Conservation (phyloP, 2,329 filamentous ascomycete genomes). For the Colletotrichum siamense region DNA sequence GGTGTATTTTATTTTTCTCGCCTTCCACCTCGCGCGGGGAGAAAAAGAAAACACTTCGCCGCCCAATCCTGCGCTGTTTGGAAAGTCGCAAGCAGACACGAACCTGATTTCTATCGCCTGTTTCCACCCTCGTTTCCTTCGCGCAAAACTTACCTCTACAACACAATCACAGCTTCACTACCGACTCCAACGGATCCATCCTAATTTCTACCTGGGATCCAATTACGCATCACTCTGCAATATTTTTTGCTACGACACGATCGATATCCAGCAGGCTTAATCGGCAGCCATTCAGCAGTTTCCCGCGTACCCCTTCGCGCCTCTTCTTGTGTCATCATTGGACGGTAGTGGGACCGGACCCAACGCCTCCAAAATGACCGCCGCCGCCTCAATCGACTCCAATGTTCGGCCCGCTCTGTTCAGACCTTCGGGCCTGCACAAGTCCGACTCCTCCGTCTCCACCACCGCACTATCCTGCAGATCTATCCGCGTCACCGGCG, state of each 20-base stretch:
- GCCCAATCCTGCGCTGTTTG: not conserved
- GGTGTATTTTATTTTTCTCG: not conserved
- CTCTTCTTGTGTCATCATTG: not conserved
- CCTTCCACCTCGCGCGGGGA: not conserved
- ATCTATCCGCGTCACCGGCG: slow-evolving; percentile 44
- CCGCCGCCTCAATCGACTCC: slow-evolving; percentile 15
- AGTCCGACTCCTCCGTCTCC: slow-evolving; percentile 43
- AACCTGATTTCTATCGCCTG: not conserved
- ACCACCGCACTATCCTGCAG: slow-evolving; percentile 27
- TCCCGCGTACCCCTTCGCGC: not conserved
- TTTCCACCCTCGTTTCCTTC: not conserved
- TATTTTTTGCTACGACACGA: not conserved
- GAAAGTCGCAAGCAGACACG: not conserved
- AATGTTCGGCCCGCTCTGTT: slow-evolving; percentile 19
- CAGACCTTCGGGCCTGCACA: slow-evolving; percentile 31
- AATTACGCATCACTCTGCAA: not conserved
- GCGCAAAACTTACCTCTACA: not conserved
- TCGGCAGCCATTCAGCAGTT: not conserved
- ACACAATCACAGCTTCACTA: not conserved
- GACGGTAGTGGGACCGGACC: not conserved
- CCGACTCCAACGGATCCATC: not conserved
- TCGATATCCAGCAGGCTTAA: not conserved
- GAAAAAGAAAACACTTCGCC: not conserved
- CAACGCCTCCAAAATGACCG: slow-evolving; percentile 7
- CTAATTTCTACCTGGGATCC: not conserved